Evolutionary conservation across 345 rosid species (phyloP), one percentile per base, ranked within the genome.

Genomic region (Punica granatum): DNA sequence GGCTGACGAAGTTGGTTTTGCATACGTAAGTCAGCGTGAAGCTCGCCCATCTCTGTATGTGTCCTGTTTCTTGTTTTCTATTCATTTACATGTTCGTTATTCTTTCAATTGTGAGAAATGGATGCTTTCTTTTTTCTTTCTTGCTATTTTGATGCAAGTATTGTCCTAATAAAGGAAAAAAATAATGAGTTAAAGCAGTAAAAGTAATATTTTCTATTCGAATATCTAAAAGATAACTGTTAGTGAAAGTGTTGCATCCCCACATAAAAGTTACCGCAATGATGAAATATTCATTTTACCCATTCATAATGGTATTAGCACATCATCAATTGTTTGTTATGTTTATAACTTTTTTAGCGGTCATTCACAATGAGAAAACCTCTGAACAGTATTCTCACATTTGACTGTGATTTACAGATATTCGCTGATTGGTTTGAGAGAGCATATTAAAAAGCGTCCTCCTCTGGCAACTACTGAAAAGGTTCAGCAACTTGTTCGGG

Each of bases 401-500:
- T 10, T 49, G 31, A 33, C 35, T 34, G 9, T 66, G 12, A 49
- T 51, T 78, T 74, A 67, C 79, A 93, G 97, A 66, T 86, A 85
- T 84, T 93, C 98, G 0, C 76, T 93, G 72, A 54, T 77, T 65
- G 86, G 84, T 70, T 72, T 91, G 85, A 84, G 97, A 76, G 97
- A 94, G 81, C 97, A 94, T 81, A 94, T 89, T 77, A 94, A 94
- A 85, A 94, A 94, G 70, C 97, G 99, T 19, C 97, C 99, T 26
- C 96, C 99, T 60, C 79, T 94, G 37, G 96, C 96, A 73, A 89
- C 97, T 63, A 91, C 92, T 1, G 97, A 91, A 76, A 94, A 91
- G 84, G 88, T 89, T 74, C 97, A 94, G 74, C 99, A 85, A 63
- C 83, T 84, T 81, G 86, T 94, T 53, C 85, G 88, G 99, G 99